These are phyloP conservation scores for Ailanthus altissimus DNA, from an alignment of 345 rosid species.

Conservation along the genomic window DNA sequence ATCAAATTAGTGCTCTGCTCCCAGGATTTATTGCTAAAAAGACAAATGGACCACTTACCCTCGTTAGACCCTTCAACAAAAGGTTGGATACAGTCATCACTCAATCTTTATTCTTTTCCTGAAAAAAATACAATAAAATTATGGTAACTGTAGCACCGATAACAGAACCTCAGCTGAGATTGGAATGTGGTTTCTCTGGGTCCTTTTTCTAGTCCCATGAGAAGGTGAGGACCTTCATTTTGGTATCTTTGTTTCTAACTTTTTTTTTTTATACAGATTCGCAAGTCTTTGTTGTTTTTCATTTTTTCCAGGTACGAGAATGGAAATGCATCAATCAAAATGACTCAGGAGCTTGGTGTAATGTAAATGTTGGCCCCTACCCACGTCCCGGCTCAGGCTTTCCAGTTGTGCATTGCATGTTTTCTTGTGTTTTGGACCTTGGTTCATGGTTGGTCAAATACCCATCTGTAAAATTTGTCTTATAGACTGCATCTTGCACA, in stretches of 20 bases:
- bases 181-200: neutral
- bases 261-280: too few species aligned
- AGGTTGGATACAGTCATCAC: neutral
- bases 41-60: constrained; percentile 36
- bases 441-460: neutral
- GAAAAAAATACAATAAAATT: neutral
- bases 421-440: neutral
- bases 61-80: neutral
- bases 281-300: too few species aligned
- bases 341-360: too few species aligned
- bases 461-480: neutral
- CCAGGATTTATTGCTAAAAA: constrained; percentile 41
- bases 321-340: too few species aligned
- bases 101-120: neutral
- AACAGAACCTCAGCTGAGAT: neutral
- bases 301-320: too few species aligned
- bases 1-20: constrained; percentile 24
- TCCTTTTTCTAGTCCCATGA: neutral
- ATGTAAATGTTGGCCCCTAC: neutral
- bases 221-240: neutral
- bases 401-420: neutral
- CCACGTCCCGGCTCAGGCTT: neutral
- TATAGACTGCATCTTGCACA: neutral
- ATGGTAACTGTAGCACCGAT: neutral
- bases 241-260: constrained; percentile 2